Conservation (phyloP, 2,329 filamentous ascomycete genomes). For the Chaetomium sp. region DNA sequence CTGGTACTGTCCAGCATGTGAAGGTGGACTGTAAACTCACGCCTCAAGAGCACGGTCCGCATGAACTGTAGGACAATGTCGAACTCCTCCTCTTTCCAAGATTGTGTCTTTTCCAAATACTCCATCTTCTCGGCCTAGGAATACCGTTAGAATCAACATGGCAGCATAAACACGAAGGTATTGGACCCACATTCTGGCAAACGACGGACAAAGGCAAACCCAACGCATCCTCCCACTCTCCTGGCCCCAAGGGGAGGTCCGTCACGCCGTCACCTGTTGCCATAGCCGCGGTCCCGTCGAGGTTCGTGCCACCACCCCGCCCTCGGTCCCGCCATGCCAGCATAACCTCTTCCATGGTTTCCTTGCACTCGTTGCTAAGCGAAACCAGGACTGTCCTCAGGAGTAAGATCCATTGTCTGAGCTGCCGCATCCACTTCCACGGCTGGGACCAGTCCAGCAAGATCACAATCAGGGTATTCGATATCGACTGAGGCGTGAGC, state of each 20-base stretch:
- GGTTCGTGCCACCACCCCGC: constrained; percentile 54
- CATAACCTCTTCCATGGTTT: constrained; percentile 83
- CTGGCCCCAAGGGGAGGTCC: constrained; percentile 71
- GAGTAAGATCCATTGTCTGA: constrained; percentile 84
- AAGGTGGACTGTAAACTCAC: constrained; percentile 43
- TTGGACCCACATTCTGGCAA: constrained; percentile 75
- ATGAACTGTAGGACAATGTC: constrained; percentile 92
- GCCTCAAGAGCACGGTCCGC: constrained; percentile 79
- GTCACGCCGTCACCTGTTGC: constrained; percentile 58
- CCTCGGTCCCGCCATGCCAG: constrained; percentile 70
- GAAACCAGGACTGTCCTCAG: constrained; percentile 69
- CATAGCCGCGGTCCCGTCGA: constrained; percentile 55
- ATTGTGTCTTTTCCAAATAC: constrained; percentile 76
- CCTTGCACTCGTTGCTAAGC: constrained; percentile 68
- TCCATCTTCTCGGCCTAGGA: constrained; percentile 79
- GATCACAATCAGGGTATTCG: constrained; percentile 81
- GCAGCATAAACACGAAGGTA: no score
- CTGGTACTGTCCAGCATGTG: constrained; percentile 13
- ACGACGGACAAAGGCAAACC: constrained; percentile 86
- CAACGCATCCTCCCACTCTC: constrained; percentile 87
- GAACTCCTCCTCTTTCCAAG: constrained; percentile 95
- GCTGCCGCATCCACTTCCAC: constrained; percentile 83
- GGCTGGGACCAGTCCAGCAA: constrained; percentile 94
- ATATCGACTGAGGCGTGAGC: constrained; percentile 74
- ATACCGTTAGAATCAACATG: constrained; percentile 21